Conservation (phyloP, 345 rosid genomes). For the Viola odorata region DNA sequence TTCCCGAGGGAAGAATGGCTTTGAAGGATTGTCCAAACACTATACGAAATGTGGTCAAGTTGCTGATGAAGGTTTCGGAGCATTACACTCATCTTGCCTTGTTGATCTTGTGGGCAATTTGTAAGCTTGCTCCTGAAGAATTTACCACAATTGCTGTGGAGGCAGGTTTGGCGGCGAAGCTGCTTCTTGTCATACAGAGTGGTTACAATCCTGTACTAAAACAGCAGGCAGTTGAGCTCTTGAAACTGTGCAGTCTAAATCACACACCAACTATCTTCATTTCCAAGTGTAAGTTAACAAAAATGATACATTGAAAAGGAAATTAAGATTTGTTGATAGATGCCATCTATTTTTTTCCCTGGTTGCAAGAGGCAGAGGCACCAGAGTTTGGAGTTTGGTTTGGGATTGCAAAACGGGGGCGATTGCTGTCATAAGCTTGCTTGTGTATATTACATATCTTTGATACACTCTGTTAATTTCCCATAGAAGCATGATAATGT, state of each 20-base stretch:
- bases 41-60: constrained; percentile 28
- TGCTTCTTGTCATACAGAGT: constrained; percentile 31
- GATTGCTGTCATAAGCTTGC: constrained; percentile 11
- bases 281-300: constrained; percentile 31
- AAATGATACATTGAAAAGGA: constrained; percentile 24
- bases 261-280: constrained; percentile 21
- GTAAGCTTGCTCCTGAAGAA: constrained; percentile 28
- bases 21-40: constrained; percentile 23
- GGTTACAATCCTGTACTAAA: constrained; percentile 21
- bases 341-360: background rate
- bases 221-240: constrained; percentile 27
- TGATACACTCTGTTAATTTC: constrained; percentile 5
- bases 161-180: constrained; percentile 29
- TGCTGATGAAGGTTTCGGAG: constrained; percentile 30
- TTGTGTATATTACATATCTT: constrained; percentile 16
- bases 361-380: constrained; percentile 4
- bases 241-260: constrained; percentile 31
- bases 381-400: constrained; percentile 3
- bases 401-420: constrained; percentile 1
- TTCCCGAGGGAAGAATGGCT: constrained; percentile 23
- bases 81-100: constrained; percentile 23
- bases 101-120: constrained; percentile 24
- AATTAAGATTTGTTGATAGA: constrained; percentile 12
- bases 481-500: constrained; percentile 11
- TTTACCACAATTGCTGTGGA: constrained; percentile 28